Percentiles rank a stretch among this genome's conserved stretches.
Conservation (phyloP, 2,329 filamentous ascomycete species). For the Penicillium sp. region DNA sequence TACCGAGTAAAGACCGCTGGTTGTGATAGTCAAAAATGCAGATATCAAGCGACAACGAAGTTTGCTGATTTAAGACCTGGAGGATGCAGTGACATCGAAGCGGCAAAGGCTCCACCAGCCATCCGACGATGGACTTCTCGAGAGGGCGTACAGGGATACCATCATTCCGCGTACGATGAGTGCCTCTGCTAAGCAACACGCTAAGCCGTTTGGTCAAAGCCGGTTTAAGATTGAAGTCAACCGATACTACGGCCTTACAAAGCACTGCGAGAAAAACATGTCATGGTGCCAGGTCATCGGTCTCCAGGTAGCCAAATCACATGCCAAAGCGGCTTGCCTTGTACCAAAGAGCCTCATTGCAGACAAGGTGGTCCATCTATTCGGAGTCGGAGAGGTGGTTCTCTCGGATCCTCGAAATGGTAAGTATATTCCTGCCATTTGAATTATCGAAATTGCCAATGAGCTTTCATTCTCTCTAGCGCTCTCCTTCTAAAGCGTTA, state of each 20-base stretch:
- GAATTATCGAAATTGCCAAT: not conserved
- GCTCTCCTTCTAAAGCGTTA: not conserved
- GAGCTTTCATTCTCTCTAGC: not conserved
- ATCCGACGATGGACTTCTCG: slow-evolving; percentile 3
- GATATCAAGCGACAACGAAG: slow-evolving; percentile 7
- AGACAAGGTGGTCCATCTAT: slow-evolving; percentile 15
- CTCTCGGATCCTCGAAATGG: slow-evolving; percentile 14
- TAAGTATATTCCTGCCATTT: slow-evolving; percentile 4
- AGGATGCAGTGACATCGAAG: slow-evolving; percentile 3
- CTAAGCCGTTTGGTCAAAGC: slow-evolving; percentile 1
- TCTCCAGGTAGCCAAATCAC: not conserved
- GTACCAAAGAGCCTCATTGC: slow-evolving; percentile 13
- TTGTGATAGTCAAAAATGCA: too few relatives aligned
- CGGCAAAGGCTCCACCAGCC: slow-evolving; percentile 1
- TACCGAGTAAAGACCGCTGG: too few relatives aligned
- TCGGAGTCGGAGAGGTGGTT: slow-evolving; percentile 12
- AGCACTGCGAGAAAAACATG: not conserved
- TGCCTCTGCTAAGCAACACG: not conserved
- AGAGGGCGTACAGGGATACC: slow-evolving; percentile 4
- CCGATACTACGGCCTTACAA: slow-evolving; percentile 2
- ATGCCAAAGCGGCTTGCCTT: slow-evolving; percentile 17
- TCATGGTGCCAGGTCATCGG: slow-evolving; percentile 7
- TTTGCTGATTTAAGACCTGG: slow-evolving; percentile 3
- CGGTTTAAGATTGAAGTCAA: slow-evolving; percentile 5
- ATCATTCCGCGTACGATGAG: slow-evolving; percentile 4